Conservation (phyloP, 2,329 filamentous ascomycete genomes). For the Mycosphaerella arachidis region DNA sequence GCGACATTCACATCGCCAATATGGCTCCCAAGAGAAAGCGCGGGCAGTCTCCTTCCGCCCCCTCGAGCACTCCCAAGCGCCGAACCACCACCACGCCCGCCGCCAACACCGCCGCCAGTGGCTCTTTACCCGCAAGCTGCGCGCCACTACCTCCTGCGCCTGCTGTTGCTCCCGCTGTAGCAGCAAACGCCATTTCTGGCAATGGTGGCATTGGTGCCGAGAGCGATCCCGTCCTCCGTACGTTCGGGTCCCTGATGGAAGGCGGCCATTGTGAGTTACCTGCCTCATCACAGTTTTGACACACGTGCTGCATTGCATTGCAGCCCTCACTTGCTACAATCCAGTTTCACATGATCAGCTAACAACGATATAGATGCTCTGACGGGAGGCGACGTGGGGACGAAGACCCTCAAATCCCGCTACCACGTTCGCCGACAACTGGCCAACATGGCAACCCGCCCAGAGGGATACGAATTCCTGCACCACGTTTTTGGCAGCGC, state of each 20-base stretch:
- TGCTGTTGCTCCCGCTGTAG: neutral
- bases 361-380: neutral
- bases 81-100: neutral
- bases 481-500: neutral
- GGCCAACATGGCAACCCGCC: neutral
- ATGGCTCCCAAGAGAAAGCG: neutral
- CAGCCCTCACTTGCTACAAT: neutral
- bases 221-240: neutral
- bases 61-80: neutral
- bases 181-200: neutral
- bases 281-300: neutral
- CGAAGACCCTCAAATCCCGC: neutral
- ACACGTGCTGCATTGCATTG: neutral
- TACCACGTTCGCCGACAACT: neutral
- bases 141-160: neutral
- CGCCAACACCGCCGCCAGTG: neutral
- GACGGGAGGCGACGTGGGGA: neutral
- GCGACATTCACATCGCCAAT: neutral
- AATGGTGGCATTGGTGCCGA: neutral
- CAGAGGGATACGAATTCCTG: constrained; percentile 7
- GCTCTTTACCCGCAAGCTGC: neutral
- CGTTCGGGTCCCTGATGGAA: neutral
- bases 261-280: neutral
- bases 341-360: neutral
- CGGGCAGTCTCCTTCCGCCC: neutral